These are phyloP conservation scores for Ulvella scutata DNA, from an alignment of 139 green algal species.

Conservation along the genomic window DNA sequence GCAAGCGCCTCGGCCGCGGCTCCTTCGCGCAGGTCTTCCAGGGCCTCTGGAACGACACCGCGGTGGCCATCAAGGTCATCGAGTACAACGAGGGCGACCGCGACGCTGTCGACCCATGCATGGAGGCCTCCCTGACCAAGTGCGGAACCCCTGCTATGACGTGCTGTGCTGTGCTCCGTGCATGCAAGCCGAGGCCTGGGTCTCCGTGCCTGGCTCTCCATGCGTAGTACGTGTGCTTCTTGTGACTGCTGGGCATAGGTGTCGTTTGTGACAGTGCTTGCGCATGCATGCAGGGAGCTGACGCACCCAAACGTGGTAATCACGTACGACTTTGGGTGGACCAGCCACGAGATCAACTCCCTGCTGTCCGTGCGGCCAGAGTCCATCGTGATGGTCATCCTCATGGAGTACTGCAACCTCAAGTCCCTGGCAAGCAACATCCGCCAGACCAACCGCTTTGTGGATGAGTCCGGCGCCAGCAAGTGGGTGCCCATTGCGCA, in stretches of 20 bases:
- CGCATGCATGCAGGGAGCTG: slow-evolving; percentile 4
- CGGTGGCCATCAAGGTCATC: neutral
- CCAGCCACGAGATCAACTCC: neutral
- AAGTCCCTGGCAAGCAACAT: slow-evolving; percentile 3
- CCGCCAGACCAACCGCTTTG: slow-evolving; percentile 1
- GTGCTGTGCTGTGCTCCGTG: too few species aligned
- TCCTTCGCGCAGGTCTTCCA: neutral
- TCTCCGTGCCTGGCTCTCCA: too few species aligned
- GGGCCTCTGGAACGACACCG: neutral
- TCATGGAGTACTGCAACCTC: slow-evolving; percentile 5
- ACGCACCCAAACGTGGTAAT: neutral
- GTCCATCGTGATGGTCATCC: neutral
- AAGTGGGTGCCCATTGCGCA: slow-evolving; percentile 9
- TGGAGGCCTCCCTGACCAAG: neutral
- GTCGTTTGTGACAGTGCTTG: too few species aligned
- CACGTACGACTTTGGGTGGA: slow-evolving; percentile 3
- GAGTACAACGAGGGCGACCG: neutral
- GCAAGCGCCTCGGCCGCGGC: neutral
- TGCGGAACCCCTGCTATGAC: too few species aligned
- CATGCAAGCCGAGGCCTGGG: too few species aligned
- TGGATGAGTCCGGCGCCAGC: neutral
- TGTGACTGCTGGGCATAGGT: too few species aligned
- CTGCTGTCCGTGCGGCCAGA: neutral
- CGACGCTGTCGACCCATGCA: neutral
- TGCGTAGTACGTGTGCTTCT: too few species aligned